Conservation (phyloP, 2,329 filamentous ascomycete species). For the Nectriaceae sp. region DNA sequence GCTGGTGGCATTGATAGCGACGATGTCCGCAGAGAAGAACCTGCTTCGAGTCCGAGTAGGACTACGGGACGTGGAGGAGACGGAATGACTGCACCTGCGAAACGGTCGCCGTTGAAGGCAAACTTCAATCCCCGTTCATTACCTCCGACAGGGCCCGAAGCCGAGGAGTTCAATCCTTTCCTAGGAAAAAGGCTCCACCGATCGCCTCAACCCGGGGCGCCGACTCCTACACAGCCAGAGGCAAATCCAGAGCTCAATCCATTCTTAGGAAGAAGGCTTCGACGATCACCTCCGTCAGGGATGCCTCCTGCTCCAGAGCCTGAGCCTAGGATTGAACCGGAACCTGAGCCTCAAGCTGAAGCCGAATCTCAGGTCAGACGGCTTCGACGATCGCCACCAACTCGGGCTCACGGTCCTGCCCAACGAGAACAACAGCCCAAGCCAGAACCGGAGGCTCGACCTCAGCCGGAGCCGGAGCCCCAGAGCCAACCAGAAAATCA, state of each 20-base stretch:
- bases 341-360: background rate
- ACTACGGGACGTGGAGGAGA: constrained; percentile 27
- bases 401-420: too few relatives aligned
- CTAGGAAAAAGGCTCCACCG: constrained; percentile 29
- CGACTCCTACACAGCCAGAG: constrained; percentile 13
- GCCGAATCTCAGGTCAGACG: background rate
- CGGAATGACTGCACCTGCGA: constrained; percentile 37
- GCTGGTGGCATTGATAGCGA: too few relatives aligned
- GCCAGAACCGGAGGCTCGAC: background rate
- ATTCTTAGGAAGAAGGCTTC: background rate
- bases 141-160: constrained; percentile 42
- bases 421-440: background rate
- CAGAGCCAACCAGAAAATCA: background rate
- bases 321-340: background rate
- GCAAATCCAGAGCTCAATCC: constrained; percentile 17
- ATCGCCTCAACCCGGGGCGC: constrained; percentile 34
- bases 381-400: too few relatives aligned
- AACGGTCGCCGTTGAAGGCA: constrained; percentile 44
- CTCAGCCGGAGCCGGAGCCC: background rate
- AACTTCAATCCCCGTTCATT: constrained; percentile 47
- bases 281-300: background rate
- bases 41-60: constrained; percentile 12
- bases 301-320: background rate
- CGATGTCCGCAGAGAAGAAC: too few relatives aligned
- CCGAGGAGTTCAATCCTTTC: constrained; percentile 34